A percentile compares a stretch with the other conserved stretches of the same genome.
phyloP scores from a whole-genome alignment of 179 eudicot genomes.

The Monotropa hypopitys region DNA sequence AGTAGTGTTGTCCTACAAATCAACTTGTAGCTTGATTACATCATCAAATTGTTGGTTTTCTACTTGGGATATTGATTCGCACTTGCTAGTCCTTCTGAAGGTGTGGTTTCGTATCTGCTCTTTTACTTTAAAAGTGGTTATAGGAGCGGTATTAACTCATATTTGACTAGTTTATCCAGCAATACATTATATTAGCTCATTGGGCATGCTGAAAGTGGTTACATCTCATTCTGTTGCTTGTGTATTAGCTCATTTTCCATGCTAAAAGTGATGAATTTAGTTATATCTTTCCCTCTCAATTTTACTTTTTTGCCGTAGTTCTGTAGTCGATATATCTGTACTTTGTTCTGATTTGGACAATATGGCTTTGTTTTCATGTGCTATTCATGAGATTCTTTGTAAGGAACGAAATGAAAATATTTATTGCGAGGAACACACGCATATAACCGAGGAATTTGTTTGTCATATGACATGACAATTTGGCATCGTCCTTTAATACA shows the following conservation, averaged over 20 bases:
- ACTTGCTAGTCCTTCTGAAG: slow-evolving; percentile 79
- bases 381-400: not conserved
- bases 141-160: not conserved
- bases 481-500: not conserved
- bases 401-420: not conserved
- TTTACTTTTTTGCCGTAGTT: not conserved
- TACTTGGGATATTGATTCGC: slow-evolving; percentile 58
- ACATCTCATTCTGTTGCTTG: not conserved
- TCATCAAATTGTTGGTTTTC: slow-evolving; percentile 59
- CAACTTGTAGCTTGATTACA: slow-evolving; percentile 60
- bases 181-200: not conserved
- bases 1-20: slow-evolving; percentile 54
- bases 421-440: not conserved
- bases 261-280: not conserved
- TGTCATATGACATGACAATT: not conserved
- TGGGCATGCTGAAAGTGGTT: not conserved
- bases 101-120: slow-evolving; percentile 22
- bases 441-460: not conserved
- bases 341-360: not conserved
- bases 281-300: not conserved
- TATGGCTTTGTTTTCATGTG: not conserved
- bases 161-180: not conserved
- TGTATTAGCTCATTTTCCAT: not conserved
- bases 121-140: not conserved
- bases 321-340: not conserved